A percentile compares a stretch with the other conserved stretches of the same genome.
Evolutionary conservation across 176 grass and related monocot species (phyloP).

Genomic region (Cenchrus americanus): DNA sequence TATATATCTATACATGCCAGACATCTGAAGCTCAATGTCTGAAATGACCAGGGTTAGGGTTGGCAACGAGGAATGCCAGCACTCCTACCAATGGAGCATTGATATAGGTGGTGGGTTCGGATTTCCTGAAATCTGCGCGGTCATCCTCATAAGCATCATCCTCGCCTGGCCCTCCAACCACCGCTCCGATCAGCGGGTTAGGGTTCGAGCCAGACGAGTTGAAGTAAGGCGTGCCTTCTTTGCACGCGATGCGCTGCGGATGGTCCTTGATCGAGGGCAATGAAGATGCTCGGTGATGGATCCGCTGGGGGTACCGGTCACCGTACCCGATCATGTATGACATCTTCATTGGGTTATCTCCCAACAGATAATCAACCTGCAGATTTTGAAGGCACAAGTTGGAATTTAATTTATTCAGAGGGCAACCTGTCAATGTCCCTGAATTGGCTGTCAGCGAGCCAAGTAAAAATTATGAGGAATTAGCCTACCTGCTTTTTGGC

Average conservation of each 20-base stretch:
- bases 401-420: conserved; percentile 7
- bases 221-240: conserved; percentile 80
- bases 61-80: conserved; percentile 75
- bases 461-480: not conserved
- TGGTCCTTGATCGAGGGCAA: conserved; percentile 71
- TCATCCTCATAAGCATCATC: conserved; percentile 84
- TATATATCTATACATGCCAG: conserved; percentile 25
- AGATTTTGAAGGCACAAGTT: not conserved
- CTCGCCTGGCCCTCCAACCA: conserved; percentile 82
- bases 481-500: conserved; percentile 73
- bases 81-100: conserved; percentile 89
- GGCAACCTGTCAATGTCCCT: not conserved
- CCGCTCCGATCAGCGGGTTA: conserved; percentile 74
- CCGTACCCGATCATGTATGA: conserved; percentile 98
- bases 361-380: conserved; percentile 84
- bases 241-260: conserved; percentile 67
- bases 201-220: conserved; percentile 59
- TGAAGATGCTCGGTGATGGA: conserved; percentile 89
- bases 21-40: conserved; percentile 24
- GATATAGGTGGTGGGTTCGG: conserved; percentile 93
- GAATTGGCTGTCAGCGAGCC: not conserved
- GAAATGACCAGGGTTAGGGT: conserved; percentile 41
- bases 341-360: conserved; percentile 92
- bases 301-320: conserved; percentile 66
- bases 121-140: conserved; percentile 80